Conservation (phyloP, 2,329 filamentous ascomycete species). For the Knufia fluminis region DNA sequence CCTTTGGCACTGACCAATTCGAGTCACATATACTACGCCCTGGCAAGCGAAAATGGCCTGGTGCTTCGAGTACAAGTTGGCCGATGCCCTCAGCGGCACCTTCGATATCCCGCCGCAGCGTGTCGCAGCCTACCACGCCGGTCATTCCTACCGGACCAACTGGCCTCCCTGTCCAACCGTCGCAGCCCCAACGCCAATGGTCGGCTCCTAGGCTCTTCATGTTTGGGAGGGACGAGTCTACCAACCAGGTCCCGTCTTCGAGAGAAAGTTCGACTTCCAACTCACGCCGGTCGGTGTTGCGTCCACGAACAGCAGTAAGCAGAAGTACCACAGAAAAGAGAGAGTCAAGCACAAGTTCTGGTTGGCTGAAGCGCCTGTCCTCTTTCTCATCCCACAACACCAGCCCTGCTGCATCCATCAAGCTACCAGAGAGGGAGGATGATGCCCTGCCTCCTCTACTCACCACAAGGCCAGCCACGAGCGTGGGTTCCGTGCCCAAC, state of each 20-base stretch:
- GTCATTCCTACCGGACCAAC: background rate
- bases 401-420: slow-evolving; percentile 4
- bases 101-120: slow-evolving; percentile 4
- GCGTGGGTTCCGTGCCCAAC: slow-evolving; percentile 38
- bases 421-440: background rate
- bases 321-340: slow-evolving; percentile 16
- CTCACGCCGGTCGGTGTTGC: slow-evolving; percentile 17
- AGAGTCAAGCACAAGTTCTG: slow-evolving; percentile 16
- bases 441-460: background rate
- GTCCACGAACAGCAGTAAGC: slow-evolving; percentile 17
- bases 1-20: slow-evolving; percentile 43
- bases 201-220: slow-evolving; percentile 14
- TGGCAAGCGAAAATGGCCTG: slow-evolving; percentile 31
- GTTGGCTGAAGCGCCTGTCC: slow-evolving; percentile 22
- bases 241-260: slow-evolving; percentile 15
- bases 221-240: slow-evolving; percentile 11
- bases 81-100: slow-evolving; percentile 19
- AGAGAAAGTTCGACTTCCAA: slow-evolving; percentile 21
- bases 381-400: slow-evolving; percentile 11
- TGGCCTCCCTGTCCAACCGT: slow-evolving; percentile 6
- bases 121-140: slow-evolving; percentile 13
- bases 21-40: slow-evolving; percentile 17
- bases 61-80: slow-evolving; percentile 27
- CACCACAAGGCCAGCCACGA: background rate
- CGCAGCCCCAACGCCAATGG: slow-evolving; percentile 14